phyloP scores from a whole-genome alignment of 2,329 filamentous ascomycete genomes.

The Apiospora aurea region DNA sequence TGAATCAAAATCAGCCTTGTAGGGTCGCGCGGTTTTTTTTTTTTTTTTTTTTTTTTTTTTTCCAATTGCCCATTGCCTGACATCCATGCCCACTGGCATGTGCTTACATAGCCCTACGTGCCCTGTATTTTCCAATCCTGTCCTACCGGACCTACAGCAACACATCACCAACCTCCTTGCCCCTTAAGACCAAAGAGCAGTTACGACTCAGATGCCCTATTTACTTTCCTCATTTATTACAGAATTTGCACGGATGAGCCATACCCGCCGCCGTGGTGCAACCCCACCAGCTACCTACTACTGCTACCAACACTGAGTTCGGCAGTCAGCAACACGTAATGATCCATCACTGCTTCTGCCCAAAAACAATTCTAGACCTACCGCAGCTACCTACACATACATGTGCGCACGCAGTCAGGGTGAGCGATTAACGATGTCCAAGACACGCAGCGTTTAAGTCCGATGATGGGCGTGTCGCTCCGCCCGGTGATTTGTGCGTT shows the following conservation, averaged over 20 bases:
- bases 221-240: neutral
- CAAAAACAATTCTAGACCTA: neutral
- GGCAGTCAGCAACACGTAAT: slow-evolving; percentile 11
- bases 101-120: slow-evolving; percentile 5
- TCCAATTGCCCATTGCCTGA: neutral
- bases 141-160: neutral
- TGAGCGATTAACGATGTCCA: neutral
- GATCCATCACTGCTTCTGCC: neutral
- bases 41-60: neutral
- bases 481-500: neutral
- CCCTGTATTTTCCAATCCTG: neutral
- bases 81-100: neutral
- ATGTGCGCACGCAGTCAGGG: neutral
- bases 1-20: slow-evolving; percentile 16
- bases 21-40: neutral
- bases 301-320: neutral
- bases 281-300: neutral
- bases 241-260: neutral
- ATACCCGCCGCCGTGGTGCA: neutral
- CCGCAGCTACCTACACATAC: no score
- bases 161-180: neutral
- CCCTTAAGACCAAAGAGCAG: neutral
- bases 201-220: neutral
- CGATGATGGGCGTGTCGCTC: neutral
- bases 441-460: slow-evolving; percentile 18